These are phyloP conservation scores for Fusarium udum DNA, from an alignment of 2,329 filamentous ascomycete genomes.

Conservation along the genomic window DNA sequence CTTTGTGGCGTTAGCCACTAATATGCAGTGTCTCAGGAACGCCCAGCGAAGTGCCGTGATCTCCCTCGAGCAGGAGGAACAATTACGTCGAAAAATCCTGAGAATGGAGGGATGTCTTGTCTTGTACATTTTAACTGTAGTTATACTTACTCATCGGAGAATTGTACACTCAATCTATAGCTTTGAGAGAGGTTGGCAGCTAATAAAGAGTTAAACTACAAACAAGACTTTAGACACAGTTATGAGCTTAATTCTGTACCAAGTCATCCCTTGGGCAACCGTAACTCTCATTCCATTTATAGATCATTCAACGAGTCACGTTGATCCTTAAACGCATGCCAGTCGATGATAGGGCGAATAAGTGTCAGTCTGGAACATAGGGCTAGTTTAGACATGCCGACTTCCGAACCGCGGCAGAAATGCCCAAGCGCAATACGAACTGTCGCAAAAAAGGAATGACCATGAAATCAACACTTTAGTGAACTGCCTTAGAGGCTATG, in stretches of 20 bases:
- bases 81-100: neutral
- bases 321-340: neutral
- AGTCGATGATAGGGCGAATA: neutral
- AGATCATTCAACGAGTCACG: neutral
- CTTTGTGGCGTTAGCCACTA: neutral
- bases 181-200: neutral
- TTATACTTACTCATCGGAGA: neutral
- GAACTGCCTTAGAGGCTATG: no score
- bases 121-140: fast-evolving
- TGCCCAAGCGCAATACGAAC: neutral
- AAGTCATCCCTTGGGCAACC: neutral
- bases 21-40: neutral
- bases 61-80: neutral
- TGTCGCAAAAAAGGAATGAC: neutral
- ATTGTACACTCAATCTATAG: neutral
- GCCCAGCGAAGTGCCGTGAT: neutral
- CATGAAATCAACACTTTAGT: neutral
- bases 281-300: neutral
- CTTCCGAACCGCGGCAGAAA: neutral
- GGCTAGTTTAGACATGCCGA: neutral
- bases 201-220: neutral
- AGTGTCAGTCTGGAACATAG: neutral
- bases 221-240: no score
- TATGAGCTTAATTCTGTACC: neutral
- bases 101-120: neutral